phyloP scores from a whole-genome alignment of 1,284 basidiomycete genomes.

The Veloboletus limbatus region DNA sequence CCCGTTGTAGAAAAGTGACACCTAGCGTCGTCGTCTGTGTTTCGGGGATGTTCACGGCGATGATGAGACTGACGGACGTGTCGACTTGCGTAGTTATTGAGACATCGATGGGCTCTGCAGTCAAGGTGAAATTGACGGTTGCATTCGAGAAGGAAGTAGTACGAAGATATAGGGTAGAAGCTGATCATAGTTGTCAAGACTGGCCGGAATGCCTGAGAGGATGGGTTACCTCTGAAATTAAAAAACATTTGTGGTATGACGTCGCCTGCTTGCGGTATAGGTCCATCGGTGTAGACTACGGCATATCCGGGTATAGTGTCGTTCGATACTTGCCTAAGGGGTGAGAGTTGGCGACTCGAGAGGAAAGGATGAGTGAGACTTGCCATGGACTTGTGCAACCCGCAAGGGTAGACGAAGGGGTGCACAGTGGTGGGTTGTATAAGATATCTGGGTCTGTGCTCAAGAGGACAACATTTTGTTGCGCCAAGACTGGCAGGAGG shows the following conservation, averaged over 20 bases:
- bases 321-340: conserved; percentile 16
- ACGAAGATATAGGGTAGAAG: conserved; percentile 43
- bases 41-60: conserved; percentile 39
- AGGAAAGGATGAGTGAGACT: conserved; percentile 12
- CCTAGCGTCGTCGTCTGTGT: conserved; percentile 40
- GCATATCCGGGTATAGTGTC: conserved; percentile 25
- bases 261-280: conserved; percentile 34
- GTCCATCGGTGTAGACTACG: conserved; percentile 40
- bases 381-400: conserved; percentile 49
- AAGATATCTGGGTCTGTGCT: conserved; percentile 42
- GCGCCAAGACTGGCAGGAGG: conserved; percentile 11
- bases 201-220: background rate
- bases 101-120: conserved; percentile 34
- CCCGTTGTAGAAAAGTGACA: conserved; percentile 40
- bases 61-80: conserved; percentile 31
- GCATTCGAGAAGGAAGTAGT: conserved; percentile 48
- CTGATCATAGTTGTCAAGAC: conserved; percentile 28
- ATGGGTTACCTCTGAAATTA: conserved; percentile 43
- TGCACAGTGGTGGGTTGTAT: conserved; percentile 51
- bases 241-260: conserved; percentile 55
- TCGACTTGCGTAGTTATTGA: conserved; percentile 29
- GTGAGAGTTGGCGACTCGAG: background rate
- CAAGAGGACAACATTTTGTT: conserved; percentile 40
- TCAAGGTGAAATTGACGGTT: conserved; percentile 48
- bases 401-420: conserved; percentile 24